A percentile compares a stretch with the other conserved stretches of the same genome.
These are phyloP conservation scores for Ustilago vetiveriae DNA, from an alignment of 1,284 basidiomycete species.

Conservation along the genomic window DNA sequence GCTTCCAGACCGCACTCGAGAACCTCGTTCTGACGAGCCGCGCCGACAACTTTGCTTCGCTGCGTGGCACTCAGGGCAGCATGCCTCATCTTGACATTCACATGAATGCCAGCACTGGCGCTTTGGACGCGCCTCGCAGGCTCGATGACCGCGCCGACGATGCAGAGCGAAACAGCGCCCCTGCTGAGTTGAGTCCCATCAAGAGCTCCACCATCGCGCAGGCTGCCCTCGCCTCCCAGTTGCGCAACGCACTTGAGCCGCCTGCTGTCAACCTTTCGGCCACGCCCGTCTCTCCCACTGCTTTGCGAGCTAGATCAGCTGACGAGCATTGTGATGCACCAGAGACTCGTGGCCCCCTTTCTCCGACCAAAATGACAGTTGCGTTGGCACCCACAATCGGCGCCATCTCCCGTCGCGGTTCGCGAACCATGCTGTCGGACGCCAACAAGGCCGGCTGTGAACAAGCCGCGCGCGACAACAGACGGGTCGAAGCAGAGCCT, in stretches of 20 bases:
- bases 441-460: conserved; percentile 1
- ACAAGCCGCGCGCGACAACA: conserved; percentile 1
- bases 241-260: conserved; percentile 25
- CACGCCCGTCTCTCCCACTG: conserved; percentile 4
- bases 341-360: conserved; percentile 39
- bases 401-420: conserved; percentile 38
- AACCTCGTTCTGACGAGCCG: conserved; percentile 39
- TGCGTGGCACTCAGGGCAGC: conserved; percentile 41
- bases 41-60: conserved; percentile 39
- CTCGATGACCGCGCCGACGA: conserved; percentile 9
- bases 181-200: conserved; percentile 42
- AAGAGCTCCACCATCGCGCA: conserved; percentile 34
- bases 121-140: conserved; percentile 31
- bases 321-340: conserved; percentile 33
- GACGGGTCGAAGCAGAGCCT: neutral
- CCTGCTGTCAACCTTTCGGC: neutral
- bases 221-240: conserved; percentile 27
- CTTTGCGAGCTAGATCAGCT: neutral
- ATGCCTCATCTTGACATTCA: conserved; percentile 32
- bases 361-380: conserved; percentile 41
- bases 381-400: conserved; percentile 40
- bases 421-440: conserved; percentile 30
- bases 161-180: conserved; percentile 33
- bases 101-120: conserved; percentile 39
- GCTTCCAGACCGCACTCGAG: conserved; percentile 59